phyloP scores from a whole-genome alignment of 352 stramenopile genomes.

The Phytophthora citrophthora region DNA sequence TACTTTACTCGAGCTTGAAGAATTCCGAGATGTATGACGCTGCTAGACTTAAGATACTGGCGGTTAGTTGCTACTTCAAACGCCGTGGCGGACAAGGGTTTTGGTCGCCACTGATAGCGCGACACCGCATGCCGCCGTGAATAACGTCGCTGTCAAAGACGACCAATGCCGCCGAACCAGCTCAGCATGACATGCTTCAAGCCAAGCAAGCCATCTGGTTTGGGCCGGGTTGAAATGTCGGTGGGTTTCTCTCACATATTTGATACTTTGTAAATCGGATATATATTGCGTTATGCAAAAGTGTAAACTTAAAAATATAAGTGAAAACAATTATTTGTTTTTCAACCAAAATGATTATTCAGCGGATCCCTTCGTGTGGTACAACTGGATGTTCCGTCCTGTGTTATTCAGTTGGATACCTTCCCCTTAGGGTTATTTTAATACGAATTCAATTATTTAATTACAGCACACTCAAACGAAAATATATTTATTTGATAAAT shows the following conservation, averaged over 20 bases:
- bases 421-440: too few relatives aligned
- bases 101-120: conserved; percentile 1
- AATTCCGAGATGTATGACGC: too few relatives aligned
- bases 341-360: too few relatives aligned
- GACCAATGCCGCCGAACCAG: conserved; percentile 30
- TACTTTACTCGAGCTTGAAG: neutral
- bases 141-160: conserved; percentile 8
- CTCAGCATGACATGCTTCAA: conserved; percentile 34
- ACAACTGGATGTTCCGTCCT: too few relatives aligned
- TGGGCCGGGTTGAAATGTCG: conserved; percentile 9
- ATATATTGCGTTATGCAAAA: neutral
- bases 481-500: too few relatives aligned
- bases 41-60: neutral
- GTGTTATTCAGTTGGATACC: too few relatives aligned
- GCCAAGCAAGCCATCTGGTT: conserved; percentile 22
- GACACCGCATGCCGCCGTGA: conserved; percentile 7
- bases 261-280: conserved; percentile 14
- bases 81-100: conserved; percentile 17
- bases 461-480: too few relatives aligned
- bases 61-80: conserved; percentile 8
- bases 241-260: conserved; percentile 8
- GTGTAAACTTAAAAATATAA: too few relatives aligned
- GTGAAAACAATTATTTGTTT: too few relatives aligned
- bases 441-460: too few relatives aligned
- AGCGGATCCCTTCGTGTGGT: too few relatives aligned